phyloP scores from a whole-genome alignment of 768 basidiomycete species.

The Thelephora aurantiotincta region DNA sequence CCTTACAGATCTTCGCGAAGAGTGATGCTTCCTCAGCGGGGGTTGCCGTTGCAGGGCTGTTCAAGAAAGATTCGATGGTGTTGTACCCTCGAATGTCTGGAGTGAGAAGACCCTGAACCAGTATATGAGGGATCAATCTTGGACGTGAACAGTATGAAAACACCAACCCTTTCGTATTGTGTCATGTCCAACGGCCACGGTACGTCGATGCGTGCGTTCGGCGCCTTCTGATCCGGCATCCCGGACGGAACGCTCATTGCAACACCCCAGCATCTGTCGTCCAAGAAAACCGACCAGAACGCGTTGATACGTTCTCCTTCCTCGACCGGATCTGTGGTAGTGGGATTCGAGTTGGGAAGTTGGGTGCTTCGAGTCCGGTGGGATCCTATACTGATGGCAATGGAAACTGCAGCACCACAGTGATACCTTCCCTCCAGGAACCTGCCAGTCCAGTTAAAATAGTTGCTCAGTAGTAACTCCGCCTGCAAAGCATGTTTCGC shows the following conservation, averaged over 20 bases:
- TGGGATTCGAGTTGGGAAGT: slow-evolving; percentile 11
- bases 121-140: slow-evolving; percentile 15
- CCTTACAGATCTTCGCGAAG: slow-evolving; percentile 34
- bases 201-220: slow-evolving; percentile 21
- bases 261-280: slow-evolving; percentile 44
- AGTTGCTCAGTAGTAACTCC: slow-evolving; percentile 48
- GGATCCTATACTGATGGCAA: slow-evolving; percentile 14
- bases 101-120: slow-evolving; percentile 28
- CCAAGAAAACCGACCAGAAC: slow-evolving; percentile 47
- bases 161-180: slow-evolving; percentile 18
- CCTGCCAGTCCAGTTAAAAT: slow-evolving; percentile 46
- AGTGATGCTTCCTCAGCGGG: slow-evolving; percentile 22
- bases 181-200: slow-evolving; percentile 24
- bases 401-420: slow-evolving; percentile 28
- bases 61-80: slow-evolving; percentile 37
- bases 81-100: slow-evolving; percentile 28
- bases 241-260: slow-evolving; percentile 35
- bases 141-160: slow-evolving; percentile 3
- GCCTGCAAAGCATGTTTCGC: slow-evolving; percentile 20
- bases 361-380: slow-evolving; percentile 15
- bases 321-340: slow-evolving; percentile 29
- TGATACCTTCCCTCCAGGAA: slow-evolving; percentile 44
- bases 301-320: slow-evolving; percentile 54
- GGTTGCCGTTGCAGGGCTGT: slow-evolving; percentile 18
- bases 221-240: slow-evolving; percentile 41